Evolutionary conservation across 2,329 filamentous ascomycete species (phyloP).

Genomic region (Alternaria triticimaculans): DNA sequence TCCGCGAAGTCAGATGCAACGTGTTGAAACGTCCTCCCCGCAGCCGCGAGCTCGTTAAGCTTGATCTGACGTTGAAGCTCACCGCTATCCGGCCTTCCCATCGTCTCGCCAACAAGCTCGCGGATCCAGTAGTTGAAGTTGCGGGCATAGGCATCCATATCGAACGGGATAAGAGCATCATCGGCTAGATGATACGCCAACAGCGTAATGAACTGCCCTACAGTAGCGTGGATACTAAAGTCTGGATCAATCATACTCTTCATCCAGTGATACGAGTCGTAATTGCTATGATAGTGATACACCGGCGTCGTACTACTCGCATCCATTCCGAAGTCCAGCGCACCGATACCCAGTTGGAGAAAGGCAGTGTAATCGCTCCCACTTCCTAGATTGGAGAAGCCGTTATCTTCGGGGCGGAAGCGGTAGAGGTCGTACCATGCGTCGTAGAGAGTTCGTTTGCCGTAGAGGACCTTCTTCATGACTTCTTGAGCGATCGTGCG

Average conservation of each 20-base stretch:
- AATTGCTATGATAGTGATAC: slow-evolving; percentile 58
- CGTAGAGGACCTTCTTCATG: slow-evolving; percentile 52
- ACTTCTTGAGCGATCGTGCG: slow-evolving; percentile 43
- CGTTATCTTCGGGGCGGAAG: slow-evolving; percentile 24
- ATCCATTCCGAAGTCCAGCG: slow-evolving; percentile 46
- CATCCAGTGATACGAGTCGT: slow-evolving; percentile 61
- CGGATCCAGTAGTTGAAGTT: slow-evolving; percentile 13
- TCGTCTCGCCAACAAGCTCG: slow-evolving; percentile 3
- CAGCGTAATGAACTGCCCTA: slow-evolving; percentile 56
- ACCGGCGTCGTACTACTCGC: slow-evolving; percentile 43
- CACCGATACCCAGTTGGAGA: slow-evolving; percentile 52
- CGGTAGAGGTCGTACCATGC: slow-evolving; percentile 49
- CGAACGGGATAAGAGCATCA: slow-evolving; percentile 49
- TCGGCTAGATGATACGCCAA: slow-evolving; percentile 51
- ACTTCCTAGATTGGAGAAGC: slow-evolving; percentile 48
- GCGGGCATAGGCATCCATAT: slow-evolving; percentile 34
- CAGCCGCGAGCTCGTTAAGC: neutral
- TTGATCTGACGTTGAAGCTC: neutral
- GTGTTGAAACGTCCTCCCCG: neutral
- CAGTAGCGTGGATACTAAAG: slow-evolving; percentile 57
- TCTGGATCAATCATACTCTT: slow-evolving; percentile 57
- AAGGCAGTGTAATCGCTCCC: slow-evolving; percentile 59
- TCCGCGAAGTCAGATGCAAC: neutral
- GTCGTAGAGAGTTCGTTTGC: slow-evolving; percentile 54
- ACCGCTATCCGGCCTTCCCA: neutral